Evolutionary conservation across 495 filamentous ascomycete genomes (phyloP), one percentile per base, ranked within the genome.

Genomic region (Aspergillus haitiensis): DNA sequence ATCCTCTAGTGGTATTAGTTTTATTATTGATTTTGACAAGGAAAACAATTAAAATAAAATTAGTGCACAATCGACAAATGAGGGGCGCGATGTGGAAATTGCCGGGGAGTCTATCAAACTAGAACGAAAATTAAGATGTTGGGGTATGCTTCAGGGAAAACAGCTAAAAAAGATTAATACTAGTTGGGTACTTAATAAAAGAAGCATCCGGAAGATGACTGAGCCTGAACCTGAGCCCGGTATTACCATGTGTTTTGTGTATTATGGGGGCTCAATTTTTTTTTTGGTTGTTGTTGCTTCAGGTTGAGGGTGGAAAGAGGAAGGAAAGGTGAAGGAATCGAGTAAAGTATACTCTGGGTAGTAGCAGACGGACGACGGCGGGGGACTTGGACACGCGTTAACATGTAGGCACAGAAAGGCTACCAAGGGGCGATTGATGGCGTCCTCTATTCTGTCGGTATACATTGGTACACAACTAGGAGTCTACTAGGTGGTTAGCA

Each of bases 171-270:
- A 21, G 56, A 49, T 44, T 15, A 44, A 51, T 51, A 1, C 21
- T 27, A 27, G 21, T 27, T 27, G 21, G 21, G 21, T 27, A 27
- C 1, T 27, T 27, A 27, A 27, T 27, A 27, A 27, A 47, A 49
- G 46, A 58, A 49, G 56, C 36, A 58, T 49, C 35, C 34, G 56
- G 31, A 11, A 34, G 56, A 58, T 51, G 37, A 46, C 33, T 32
- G 33, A 45, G 15, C 56, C 21, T 37, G 56, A 27, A 3, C 3
- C 21, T 27, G 21, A 27, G 21, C 21, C 21, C 21, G 36, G 56
- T 21, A 13, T 34, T 32, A 51, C 18, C 15, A 13, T 21, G 13
- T 27, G 21, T 27, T 1, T 27, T 27, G 21, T 27, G 21, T 27
- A 27, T 27, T 27, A 27, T 27, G 21, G 21, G 21, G 21, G 21